Base-by-base conservation (phyloP, 2,329 filamentous ascomycete genomes). In the Lachnellula suecica region DNA sequence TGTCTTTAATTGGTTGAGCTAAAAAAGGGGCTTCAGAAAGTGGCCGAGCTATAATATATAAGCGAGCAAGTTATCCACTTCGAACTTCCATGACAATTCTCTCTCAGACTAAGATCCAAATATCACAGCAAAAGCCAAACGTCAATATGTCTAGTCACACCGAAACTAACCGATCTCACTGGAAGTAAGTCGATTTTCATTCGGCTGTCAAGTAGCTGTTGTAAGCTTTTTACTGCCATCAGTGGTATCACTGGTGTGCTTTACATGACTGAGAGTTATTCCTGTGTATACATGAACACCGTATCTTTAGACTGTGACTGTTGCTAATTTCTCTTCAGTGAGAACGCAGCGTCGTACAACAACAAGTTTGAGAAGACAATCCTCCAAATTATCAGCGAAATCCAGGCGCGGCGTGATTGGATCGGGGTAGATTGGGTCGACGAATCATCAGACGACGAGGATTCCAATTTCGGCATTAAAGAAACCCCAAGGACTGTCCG, bases 401-500 rank as follows among this genome's bases (percentile, higher is more conserved):
- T 88, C 13, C 73, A 75, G 55, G 68, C 68, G 4, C 75, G 77
- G 27, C 73, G 79, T 5, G 73, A 78, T 47, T 88, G 87, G 73
- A 79, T 89, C 52, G 84, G 82, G 38, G 77, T 82, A 22, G 74
- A 79, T 49, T 84, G 82, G 72, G 68, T 70, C 41, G 68, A 69
- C 17, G 74, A 74, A 4, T 65, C 67, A 13, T 66, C 68, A 1
- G 64, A 59, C 10, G 50, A 57, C 22, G 58, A 59, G 17, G 63
- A 10, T 23, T 40, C 41, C n/a, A 31, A 51, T 2, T 23, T 51
- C 4, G 7, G 43, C 7, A 20, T 34, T 24, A 52, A 52, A 49
- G 25, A 54, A 51, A 17, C 44, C 20, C 49, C 54, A 44, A 72
- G 61, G 63, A 64, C 61, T 51, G 73, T 83, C 38, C 77, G 78